phyloP scores from a whole-genome alignment of 1,284 basidiomycete genomes.

The Sparassis latifolia region DNA sequence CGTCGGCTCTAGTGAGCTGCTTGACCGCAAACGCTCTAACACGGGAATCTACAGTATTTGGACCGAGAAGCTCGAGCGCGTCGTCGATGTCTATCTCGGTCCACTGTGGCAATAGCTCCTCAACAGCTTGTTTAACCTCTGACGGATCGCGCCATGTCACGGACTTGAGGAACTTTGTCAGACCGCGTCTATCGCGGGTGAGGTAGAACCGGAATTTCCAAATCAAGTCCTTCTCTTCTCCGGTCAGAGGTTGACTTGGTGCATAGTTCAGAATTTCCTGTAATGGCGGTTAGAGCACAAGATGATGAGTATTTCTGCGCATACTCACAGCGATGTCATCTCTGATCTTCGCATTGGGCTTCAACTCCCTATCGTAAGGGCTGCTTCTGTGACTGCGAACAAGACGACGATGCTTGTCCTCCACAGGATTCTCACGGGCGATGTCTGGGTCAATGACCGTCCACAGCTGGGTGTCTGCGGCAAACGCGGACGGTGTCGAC shows the following conservation, averaged over 20 bases:
- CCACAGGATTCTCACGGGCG: slow-evolving; percentile 88
- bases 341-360: slow-evolving; percentile 92
- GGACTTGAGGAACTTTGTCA: slow-evolving; percentile 97
- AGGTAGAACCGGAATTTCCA: slow-evolving; percentile 99
- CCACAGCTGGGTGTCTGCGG: slow-evolving; percentile 72
- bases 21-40: slow-evolving; percentile 94
- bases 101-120: slow-evolving; percentile 94
- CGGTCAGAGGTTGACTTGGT: slow-evolving; percentile 81
- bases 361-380: slow-evolving; percentile 91
- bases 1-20: slow-evolving; percentile 86
- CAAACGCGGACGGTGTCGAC: slow-evolving; percentile 42
- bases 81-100: slow-evolving; percentile 96
- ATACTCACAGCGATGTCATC: slow-evolving; percentile 80
- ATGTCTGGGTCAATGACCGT: slow-evolving; percentile 91
- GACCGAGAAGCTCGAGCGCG: slow-evolving; percentile 91
- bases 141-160: slow-evolving; percentile 96
- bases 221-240: slow-evolving; percentile 92
- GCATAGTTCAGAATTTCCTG: slow-evolving; percentile 90
- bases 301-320: slow-evolving; percentile 17
- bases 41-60: slow-evolving; percentile 83
- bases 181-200: slow-evolving; percentile 79
- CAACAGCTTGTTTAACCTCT: slow-evolving; percentile 96
- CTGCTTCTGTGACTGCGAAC: slow-evolving; percentile 94
- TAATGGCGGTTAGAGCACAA: not conserved
- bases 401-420: slow-evolving; percentile 93